Conservation (phyloP, 192 early-diverging fungal genomes). For the Coemansia sp. region DNA sequence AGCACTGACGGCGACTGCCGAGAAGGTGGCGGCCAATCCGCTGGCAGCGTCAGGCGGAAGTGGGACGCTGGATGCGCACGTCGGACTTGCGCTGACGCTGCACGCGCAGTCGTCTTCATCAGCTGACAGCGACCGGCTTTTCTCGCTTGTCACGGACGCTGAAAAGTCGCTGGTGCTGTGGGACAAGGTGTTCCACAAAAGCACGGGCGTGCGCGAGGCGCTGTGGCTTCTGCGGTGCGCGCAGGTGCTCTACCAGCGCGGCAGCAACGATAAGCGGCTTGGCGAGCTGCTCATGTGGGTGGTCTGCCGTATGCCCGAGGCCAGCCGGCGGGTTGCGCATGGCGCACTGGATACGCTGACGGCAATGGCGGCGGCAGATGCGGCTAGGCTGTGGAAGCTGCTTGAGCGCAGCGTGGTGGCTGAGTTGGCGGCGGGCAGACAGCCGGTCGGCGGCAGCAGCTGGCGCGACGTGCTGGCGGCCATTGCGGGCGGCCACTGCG, state of each 20-base stretch:
- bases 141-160: constrained; percentile 37
- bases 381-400: constrained; percentile 24
- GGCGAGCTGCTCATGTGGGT: constrained; percentile 27
- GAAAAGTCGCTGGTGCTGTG: constrained; percentile 76
- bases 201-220: constrained; percentile 59
- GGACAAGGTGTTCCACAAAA: constrained; percentile 81
- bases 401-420: constrained; percentile 13
- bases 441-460: neutral
- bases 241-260: constrained; percentile 34
- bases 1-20: constrained; percentile 52
- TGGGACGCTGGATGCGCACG: constrained; percentile 63
- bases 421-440: constrained; percentile 9
- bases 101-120: constrained; percentile 1
- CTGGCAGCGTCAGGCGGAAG: constrained; percentile 52
- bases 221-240: constrained; percentile 67
- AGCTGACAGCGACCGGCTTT: constrained; percentile 10
- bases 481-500: neutral
- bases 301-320: constrained; percentile 37
- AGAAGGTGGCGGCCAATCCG: constrained; percentile 61
- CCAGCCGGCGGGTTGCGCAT: constrained; percentile 11
- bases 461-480: constrained; percentile 11
- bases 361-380: constrained; percentile 18
- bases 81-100: constrained; percentile 56
- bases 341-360: constrained; percentile 4
- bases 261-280: constrained; percentile 27